phyloP scores from a whole-genome alignment of 2,329 filamentous ascomycete species.

The Colletotrichum musicola region DNA sequence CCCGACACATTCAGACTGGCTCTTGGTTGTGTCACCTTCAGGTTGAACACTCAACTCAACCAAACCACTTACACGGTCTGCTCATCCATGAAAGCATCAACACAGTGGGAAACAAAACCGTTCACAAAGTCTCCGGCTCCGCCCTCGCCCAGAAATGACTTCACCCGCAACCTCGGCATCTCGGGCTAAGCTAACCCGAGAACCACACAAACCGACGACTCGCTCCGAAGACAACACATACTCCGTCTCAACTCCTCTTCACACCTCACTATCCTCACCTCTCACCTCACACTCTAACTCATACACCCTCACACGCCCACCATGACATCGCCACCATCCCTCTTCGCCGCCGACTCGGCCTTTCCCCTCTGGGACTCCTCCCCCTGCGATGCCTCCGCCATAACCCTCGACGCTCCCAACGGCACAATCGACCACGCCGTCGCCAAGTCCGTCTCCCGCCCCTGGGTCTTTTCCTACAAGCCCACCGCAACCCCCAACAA shows the following conservation, averaged over 20 bases:
- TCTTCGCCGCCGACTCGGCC: slow-evolving; percentile 38
- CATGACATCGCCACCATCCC: not conserved
- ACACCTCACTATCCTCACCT: too few species aligned
- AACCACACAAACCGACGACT: not conserved
- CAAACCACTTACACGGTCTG: too few species aligned
- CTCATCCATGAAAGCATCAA: too few species aligned
- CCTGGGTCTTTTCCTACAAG: slow-evolving; percentile 42
- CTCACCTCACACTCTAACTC: not conserved
- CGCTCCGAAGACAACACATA: not conserved
- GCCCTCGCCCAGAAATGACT: not conserved
- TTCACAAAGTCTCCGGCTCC: not conserved
- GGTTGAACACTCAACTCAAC: too few species aligned
- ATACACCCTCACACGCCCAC: not conserved
- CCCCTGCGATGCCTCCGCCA: slow-evolving; percentile 38
- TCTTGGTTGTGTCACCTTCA: too few species aligned
- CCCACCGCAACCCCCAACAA: slow-evolving; percentile 36
- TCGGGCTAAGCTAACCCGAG: slow-evolving; percentile 12
- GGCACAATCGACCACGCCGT: slow-evolving; percentile 38
- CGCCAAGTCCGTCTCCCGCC: slow-evolving; percentile 36
- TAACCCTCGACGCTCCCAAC: slow-evolving; percentile 25
- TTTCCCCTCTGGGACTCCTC: slow-evolving; percentile 39
- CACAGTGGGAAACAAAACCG: too few species aligned
- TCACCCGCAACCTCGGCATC: not conserved
- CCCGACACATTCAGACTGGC: too few species aligned
- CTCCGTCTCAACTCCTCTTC: not conserved